phyloP scores from a whole-genome alignment of 495 filamentous ascomycete genomes.

The Neurospora sublineolata region DNA sequence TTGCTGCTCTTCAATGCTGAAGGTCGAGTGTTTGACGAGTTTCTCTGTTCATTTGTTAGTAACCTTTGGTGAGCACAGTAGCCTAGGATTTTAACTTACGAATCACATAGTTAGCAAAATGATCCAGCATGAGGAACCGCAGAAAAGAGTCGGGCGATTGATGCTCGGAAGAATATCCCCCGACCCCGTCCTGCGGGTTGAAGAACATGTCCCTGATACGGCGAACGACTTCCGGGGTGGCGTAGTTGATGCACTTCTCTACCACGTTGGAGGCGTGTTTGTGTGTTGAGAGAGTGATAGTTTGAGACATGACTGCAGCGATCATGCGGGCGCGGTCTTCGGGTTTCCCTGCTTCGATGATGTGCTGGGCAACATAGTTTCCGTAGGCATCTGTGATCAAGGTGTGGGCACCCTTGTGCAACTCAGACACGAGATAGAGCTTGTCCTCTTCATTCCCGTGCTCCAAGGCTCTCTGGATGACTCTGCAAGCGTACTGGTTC shows the following conservation, averaged over 20 bases:
- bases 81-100: constrained; percentile 49
- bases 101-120: constrained; percentile 93
- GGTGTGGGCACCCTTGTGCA: constrained; percentile 57
- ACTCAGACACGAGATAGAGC: constrained; percentile 60
- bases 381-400: constrained; percentile 87
- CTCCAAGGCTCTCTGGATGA: constrained; percentile 89
- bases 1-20: not conserved
- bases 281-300: constrained; percentile 76
- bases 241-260: constrained; percentile 79
- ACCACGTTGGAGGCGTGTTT: constrained; percentile 98
- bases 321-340: constrained; percentile 69
- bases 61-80: not conserved
- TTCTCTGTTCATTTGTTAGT: constrained; percentile 27
- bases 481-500: constrained; percentile 82
- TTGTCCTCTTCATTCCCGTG: constrained; percentile 65
- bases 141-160: constrained; percentile 46
- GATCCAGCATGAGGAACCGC: constrained; percentile 72
- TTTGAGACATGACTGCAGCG: constrained; percentile 53
- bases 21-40: constrained; percentile 22
- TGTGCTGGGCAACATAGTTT: constrained; percentile 94
- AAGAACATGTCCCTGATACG: constrained; percentile 61
- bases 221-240: constrained; percentile 54
- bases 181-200: constrained; percentile 41
- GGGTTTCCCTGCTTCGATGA: constrained; percentile 71
- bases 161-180: not conserved